Base-by-base conservation (phyloP, 176 grass and related monocot species). In the Otatea glauca region DNA sequence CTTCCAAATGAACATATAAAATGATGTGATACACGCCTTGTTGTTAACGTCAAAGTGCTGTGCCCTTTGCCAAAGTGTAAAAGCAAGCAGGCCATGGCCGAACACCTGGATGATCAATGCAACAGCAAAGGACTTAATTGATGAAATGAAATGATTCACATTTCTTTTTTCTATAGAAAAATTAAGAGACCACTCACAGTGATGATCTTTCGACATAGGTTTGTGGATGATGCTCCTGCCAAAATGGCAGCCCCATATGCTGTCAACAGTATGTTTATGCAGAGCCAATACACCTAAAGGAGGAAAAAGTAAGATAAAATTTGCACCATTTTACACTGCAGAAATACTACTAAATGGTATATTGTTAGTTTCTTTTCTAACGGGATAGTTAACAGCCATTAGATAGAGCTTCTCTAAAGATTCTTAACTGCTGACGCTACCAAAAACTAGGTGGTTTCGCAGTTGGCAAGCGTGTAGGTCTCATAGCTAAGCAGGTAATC, bases 1-100 rank as follows among this genome's bases (percentile, higher is more conserved):
- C 90, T 92, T 97, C 94, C 94, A 97, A 86, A 97, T 97, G 80
- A 97, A 97, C 92, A 97, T 97, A 75, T 97, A 97, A 86, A 97
- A 97, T 78, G 84, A 64, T 65, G 83, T 84, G 76, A 92, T 76
- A 2, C 74, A 85, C 9, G 60, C 48, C 59, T 91, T 94, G 35
- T 89, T 81, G 17, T 77, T 61, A 34, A 86, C 44, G 23, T 94
- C 84, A n/a, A 86, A 44, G 18, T 72, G 62, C 1, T 8, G 84
- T 21, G 90, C 84, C 4, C 88, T 87, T 25, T 84, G 35, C 86
- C 76, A 89, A 70, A 97, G 88, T 13, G 59, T n/a, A 72, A 64
- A 71, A 27, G 90, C 92, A 78, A 97, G 81, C 17, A 94, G 60
- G 39, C 68, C 86, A 89, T 97, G 94, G 2, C 92, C 94, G 20